These are phyloP conservation scores for Hibiscus syriacus DNA, from an alignment of 345 rosid species.

Conservation along the genomic window DNA sequence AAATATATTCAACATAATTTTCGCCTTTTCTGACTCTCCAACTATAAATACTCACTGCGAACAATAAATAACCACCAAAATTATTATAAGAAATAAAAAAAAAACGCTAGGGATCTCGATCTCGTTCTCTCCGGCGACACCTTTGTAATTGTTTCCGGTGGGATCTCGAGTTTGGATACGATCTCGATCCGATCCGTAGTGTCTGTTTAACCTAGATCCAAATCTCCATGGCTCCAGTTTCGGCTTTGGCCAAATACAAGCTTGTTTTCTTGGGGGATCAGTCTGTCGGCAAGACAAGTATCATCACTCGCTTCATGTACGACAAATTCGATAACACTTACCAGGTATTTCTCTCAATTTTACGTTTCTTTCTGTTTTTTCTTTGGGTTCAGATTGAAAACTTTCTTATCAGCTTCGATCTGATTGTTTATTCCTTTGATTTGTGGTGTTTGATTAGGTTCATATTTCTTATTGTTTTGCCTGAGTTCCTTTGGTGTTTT, in stretches of 20 bases:
- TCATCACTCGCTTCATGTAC: constrained; percentile 94
- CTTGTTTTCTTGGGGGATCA: constrained; percentile 89
- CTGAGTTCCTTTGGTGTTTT: not conserved
- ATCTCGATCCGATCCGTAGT: constrained; percentile 14
- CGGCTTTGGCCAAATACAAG: constrained; percentile 92
- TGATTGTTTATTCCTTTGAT: not conserved
- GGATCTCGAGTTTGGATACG: constrained; percentile 24
- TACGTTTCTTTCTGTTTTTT: not conserved
- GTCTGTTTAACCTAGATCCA: constrained; percentile 19
- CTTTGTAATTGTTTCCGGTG: constrained; percentile 14
- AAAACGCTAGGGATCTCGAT: constrained; percentile 11
- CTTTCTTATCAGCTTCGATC: constrained; percentile 8
- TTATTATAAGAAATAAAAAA: not conserved
- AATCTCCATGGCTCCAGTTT: constrained; percentile 66
- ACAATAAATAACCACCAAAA: no score
- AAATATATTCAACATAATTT: no score
- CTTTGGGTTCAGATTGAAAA: not conserved
- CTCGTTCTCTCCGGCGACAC: constrained; percentile 29
- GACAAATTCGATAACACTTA: constrained; percentile 93
- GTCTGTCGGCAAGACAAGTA: constrained; percentile 88
- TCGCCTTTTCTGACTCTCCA: not conserved
- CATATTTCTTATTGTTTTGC: not conserved
- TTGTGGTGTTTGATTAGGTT: no score
- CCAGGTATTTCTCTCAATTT: constrained; percentile 45
- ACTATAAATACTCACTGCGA: not conserved